A percentile compares a stretch with the other conserved stretches of the same genome.
These are phyloP conservation scores for Beauveria asiatica DNA, from an alignment of 2,329 filamentous ascomycete species.

Conservation along the genomic window DNA sequence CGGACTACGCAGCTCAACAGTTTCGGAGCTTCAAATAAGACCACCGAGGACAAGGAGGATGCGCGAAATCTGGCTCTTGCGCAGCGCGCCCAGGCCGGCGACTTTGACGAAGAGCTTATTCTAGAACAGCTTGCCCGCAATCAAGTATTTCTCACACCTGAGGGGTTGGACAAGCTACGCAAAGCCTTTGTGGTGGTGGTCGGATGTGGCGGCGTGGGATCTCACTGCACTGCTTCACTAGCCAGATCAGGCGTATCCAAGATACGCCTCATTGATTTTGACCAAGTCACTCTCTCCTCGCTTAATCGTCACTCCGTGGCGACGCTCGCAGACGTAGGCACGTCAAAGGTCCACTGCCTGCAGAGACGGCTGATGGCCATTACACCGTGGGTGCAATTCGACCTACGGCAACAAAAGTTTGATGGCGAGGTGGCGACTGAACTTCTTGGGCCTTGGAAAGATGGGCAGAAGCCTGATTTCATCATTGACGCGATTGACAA, in stretches of 20 bases:
- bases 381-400: conserved; percentile 84
- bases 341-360: conserved; percentile 82
- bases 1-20: conserved; percentile 44
- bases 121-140: conserved; percentile 92
- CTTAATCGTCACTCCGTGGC: conserved; percentile 94
- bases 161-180: conserved; percentile 71
- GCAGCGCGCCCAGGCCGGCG: conserved; percentile 50
- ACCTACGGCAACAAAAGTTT: conserved; percentile 79
- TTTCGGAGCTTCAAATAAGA: conserved; percentile 45
- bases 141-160: conserved; percentile 77
- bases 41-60: conserved; percentile 50
- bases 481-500: conserved; percentile 99
- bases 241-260: conserved; percentile 83
- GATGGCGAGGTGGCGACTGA: conserved; percentile 54
- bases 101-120: conserved; percentile 72
- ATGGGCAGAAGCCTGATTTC: conserved; percentile 63
- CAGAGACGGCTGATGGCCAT: conserved; percentile 74
- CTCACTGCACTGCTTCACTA: conserved; percentile 78
- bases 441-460: conserved; percentile 60
- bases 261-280: conserved; percentile 87
- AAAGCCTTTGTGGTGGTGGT: conserved; percentile 80
- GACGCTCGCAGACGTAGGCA: conserved; percentile 87
- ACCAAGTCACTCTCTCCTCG: conserved; percentile 91
- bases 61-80: conserved; percentile 50
- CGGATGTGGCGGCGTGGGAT: conserved; percentile 89